phyloP scores from a whole-genome alignment of 2,329 filamentous ascomycete species.

The Ophiostoma perfectum region DNA sequence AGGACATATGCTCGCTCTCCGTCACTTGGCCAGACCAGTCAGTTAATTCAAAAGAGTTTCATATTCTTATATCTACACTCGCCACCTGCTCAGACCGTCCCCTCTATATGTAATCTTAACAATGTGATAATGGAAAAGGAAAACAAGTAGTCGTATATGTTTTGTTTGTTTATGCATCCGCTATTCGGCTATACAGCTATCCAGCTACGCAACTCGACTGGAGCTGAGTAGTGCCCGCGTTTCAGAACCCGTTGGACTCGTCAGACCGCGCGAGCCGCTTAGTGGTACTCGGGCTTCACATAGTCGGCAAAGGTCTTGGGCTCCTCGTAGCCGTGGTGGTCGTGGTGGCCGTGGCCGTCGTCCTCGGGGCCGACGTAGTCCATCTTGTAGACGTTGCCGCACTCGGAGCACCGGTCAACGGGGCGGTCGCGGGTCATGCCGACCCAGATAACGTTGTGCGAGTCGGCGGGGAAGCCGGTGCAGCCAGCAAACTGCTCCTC shows the following conservation, averaged over 20 bases:
- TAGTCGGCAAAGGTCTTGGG: constrained; percentile 95
- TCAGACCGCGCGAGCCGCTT: constrained; percentile 33
- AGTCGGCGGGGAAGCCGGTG: constrained; percentile 90
- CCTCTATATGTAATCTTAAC: constrained; percentile 8
- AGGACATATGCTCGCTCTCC: no score
- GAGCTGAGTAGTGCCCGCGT: no score
- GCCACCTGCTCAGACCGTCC: not conserved
- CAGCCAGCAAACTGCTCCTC: constrained; percentile 96
- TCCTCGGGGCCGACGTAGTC: constrained; percentile 85
- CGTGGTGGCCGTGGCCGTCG: constrained; percentile 55
- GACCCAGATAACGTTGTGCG: constrained; percentile 85
- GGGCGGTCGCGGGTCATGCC: constrained; percentile 84
- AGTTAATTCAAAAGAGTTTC: constrained; percentile 4
- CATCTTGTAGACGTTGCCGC: constrained; percentile 96
- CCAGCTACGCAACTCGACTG: no score
- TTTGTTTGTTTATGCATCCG: not conserved
- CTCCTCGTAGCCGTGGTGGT: constrained; percentile 63
- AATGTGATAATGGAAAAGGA: constrained; percentile 1
- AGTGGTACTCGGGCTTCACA: constrained; percentile 92
- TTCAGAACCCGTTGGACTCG: not conserved
- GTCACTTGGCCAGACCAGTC: not conserved
- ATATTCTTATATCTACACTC: constrained; percentile 12
- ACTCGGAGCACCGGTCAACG: constrained; percentile 92
- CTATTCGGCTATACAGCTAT: no score
- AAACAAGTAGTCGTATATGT: not conserved